phyloP scores from a whole-genome alignment of 495 filamentous ascomycete species.

The Amorphotheca resinae region DNA sequence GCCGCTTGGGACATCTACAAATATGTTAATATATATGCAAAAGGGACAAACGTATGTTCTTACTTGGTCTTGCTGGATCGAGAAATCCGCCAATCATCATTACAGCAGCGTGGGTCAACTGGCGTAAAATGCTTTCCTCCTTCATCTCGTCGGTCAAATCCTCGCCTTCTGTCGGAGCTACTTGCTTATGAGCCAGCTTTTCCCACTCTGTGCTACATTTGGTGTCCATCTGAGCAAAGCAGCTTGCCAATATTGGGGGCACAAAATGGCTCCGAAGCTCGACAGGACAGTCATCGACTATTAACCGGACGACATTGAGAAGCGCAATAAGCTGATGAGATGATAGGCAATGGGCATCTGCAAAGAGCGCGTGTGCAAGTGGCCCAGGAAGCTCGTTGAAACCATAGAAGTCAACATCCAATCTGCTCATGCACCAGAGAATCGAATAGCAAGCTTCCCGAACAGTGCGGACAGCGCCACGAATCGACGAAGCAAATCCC shows the following conservation, averaged over 20 bases:
- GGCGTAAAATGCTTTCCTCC: conserved; percentile 88
- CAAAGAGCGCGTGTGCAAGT: conserved; percentile 71
- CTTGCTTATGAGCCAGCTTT: conserved; percentile 43
- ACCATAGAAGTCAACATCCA: conserved; percentile 82
- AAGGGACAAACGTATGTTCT: neutral
- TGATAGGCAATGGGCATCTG: conserved; percentile 72
- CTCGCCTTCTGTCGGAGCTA: conserved; percentile 45
- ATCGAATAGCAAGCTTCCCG: conserved; percentile 89
- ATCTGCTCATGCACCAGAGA: conserved; percentile 80
- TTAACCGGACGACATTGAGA: conserved; percentile 68
- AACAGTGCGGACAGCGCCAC: conserved; percentile 76
- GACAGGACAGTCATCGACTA: conserved; percentile 85
- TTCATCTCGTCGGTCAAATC: conserved; percentile 93
- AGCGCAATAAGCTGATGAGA: conserved; percentile 87
- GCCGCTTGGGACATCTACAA: conserved; percentile 9
- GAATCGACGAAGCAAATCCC: conserved; percentile 84
- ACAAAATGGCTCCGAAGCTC: conserved; percentile 67
- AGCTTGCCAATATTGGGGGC: conserved; percentile 67
- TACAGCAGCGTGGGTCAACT: conserved; percentile 81
- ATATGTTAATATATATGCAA: conserved; percentile 3
- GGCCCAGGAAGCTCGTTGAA: conserved; percentile 73
- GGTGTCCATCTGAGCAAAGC: conserved; percentile 74
- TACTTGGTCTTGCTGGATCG: conserved; percentile 41
- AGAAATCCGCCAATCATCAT: conserved; percentile 80
- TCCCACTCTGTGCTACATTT: conserved; percentile 87